Evolutionary conservation across 225 moss, liverwort and hornwort genomes (phyloP), one percentile per base, ranked within the genome.

Genomic region (Bryum argenteum): DNA sequence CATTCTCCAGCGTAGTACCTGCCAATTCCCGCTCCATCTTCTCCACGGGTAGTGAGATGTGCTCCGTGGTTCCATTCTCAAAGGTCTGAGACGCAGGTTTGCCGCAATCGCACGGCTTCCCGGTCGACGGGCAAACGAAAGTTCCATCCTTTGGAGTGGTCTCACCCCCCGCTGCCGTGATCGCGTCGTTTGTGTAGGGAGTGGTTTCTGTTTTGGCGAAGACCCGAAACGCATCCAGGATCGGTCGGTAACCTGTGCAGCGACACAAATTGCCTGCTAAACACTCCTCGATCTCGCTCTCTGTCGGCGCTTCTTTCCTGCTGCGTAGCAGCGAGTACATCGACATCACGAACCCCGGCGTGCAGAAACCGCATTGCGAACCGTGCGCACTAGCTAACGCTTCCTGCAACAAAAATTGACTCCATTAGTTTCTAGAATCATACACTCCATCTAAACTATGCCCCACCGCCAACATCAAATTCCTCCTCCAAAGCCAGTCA

Each of bases 321-420:
- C 76, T 75, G 45, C 94, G 88, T 18, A 97, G 58, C 10, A 97
- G 85, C 18, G 94, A 69, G 72, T 97, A 97, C 97, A 97, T 94
- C 15, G 97, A 97, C 97, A 97, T 97, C 9, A 97, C 90, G 73
- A 97, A 97, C 4, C 94, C 94, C 10, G 94, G 97, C 21, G 97
- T 97, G 69, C 97, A 97, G 61, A 94, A 97, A 6, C 97, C 97
- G 72, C 97, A 97, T 70, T 97, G 97, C 15, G 97, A 94, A 10
- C 97, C 97, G 53, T 97, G 97, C 60, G 90, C 89, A 41, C 75
- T 89, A 14, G 97, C 86, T 47, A 97, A 65, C 10, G 97, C 97
- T 79, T 90, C 94, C 94, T 96, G 33, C 16, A 48, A 7, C 16
- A 16, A 48, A 14, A 6, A 4, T 24, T 17, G 5, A 14, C 16